Conservation (phyloP, 1,284 basidiomycete genomes). For the Rugosomyces carneus region DNA sequence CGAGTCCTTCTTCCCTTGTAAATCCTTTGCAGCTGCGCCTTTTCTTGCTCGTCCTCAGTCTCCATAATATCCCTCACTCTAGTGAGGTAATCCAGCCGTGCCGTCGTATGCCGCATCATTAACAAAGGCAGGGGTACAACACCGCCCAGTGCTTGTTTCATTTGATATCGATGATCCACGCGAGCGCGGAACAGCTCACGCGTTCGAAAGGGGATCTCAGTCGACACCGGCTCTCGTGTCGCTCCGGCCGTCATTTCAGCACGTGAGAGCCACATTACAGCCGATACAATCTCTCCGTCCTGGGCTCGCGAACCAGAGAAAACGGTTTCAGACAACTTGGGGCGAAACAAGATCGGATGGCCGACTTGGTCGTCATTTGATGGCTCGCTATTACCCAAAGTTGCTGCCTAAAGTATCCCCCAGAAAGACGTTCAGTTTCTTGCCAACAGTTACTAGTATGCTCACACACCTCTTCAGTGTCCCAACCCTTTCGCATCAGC, state of each 20-base stretch:
- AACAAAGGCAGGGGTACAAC: constrained; percentile 24
- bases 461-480: constrained; percentile 36
- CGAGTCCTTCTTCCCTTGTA: constrained; percentile 42
- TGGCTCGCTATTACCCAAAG: constrained; percentile 18
- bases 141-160: constrained; percentile 35
- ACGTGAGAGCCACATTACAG: constrained; percentile 41
- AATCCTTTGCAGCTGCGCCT: constrained; percentile 11
- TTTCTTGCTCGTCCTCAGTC: constrained; percentile 54
- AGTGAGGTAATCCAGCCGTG: constrained; percentile 69
- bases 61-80: constrained; percentile 63
- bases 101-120: constrained; percentile 33
- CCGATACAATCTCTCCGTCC: constrained; percentile 43
- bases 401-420: constrained; percentile 19
- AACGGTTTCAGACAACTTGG: constrained; percentile 20
- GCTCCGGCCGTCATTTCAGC: constrained; percentile 27
- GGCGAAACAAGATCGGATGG: constrained; percentile 34
- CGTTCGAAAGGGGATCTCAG: constrained; percentile 24
- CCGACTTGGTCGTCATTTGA: constrained; percentile 59
- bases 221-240: constrained; percentile 26
- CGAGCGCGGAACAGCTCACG: constrained; percentile 32
- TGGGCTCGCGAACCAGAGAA: constrained; percentile 28
- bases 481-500: constrained; percentile 33
- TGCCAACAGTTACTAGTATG: neutral
- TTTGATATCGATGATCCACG: constrained; percentile 35
- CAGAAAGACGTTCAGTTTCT: too few relatives aligned